phyloP scores from a whole-genome alignment of 495 filamentous ascomycete species.

The Penicillium lividum region DNA sequence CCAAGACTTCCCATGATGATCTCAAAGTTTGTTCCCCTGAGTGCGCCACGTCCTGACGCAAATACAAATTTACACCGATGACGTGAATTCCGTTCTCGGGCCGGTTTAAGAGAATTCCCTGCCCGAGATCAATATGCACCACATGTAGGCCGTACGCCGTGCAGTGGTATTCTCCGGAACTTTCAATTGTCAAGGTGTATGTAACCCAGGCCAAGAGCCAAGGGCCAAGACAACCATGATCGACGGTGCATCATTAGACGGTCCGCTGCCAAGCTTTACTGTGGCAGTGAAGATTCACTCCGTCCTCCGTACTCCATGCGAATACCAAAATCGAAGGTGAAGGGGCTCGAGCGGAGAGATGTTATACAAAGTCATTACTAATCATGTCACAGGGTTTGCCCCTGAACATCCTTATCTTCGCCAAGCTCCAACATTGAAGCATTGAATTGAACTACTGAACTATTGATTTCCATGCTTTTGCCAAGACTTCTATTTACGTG shows the following conservation, averaged over 20 bases:
- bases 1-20: conserved; percentile 14
- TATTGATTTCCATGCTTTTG: neutral
- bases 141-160: too few relatives aligned
- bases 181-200: neutral
- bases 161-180: neutral
- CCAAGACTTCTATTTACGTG: neutral
- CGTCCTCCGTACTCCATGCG: neutral
- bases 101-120: neutral
- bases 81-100: neutral
- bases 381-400: neutral
- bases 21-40: neutral
- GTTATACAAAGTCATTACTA: neutral
- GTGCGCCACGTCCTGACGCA: neutral
- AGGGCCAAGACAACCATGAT: conserved; percentile 37
- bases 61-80: neutral
- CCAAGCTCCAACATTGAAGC: neutral
- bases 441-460: neutral
- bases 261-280: conserved; percentile 42
- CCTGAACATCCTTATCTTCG: neutral
- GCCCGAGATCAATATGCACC: neutral
- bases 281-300: conserved; percentile 27
- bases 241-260: conserved; percentile 34
- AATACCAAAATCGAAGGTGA: neutral
- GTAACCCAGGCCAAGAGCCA: conserved; percentile 1
- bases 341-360: neutral